These are phyloP conservation scores for Fusarium sp. DNA, from an alignment of 2,329 filamentous ascomycete species.

Conservation along the genomic window DNA sequence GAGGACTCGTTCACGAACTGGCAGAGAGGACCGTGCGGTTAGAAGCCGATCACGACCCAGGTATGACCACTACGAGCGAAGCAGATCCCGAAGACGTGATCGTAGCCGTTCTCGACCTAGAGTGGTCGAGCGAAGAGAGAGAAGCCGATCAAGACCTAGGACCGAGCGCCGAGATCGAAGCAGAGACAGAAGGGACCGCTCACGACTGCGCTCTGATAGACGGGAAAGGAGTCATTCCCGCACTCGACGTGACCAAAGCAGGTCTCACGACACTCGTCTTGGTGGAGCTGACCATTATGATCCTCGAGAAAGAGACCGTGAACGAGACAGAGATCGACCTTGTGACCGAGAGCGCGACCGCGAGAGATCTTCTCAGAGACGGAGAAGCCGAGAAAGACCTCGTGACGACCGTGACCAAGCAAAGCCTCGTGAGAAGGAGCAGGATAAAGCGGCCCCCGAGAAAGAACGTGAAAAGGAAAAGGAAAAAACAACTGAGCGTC, in stretches of 20 bases:
- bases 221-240: constrained; percentile 47
- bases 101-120: constrained; percentile 50
- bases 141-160: constrained; percentile 42
- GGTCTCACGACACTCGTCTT: constrained; percentile 39
- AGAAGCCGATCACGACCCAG: constrained; percentile 48
- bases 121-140: constrained; percentile 44
- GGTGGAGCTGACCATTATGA: constrained; percentile 45
- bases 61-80: constrained; percentile 47
- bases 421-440: constrained; percentile 32
- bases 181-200: constrained; percentile 43
- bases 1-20: constrained; percentile 51
- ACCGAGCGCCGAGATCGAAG: constrained; percentile 42
- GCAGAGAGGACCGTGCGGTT: constrained; percentile 44
- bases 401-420: constrained; percentile 37
- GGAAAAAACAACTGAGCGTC: constrained; percentile 46
- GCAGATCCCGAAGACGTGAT: constrained; percentile 47
- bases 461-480: constrained; percentile 7
- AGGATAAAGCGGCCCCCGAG: constrained; percentile 20
- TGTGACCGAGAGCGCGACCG: constrained; percentile 30
- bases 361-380: constrained; percentile 35
- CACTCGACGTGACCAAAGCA: constrained; percentile 42
- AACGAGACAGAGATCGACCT: constrained; percentile 31
- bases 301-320: constrained; percentile 45
- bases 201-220: constrained; percentile 40
- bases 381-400: constrained; percentile 41